phyloP scores from a whole-genome alignment of 495 filamentous ascomycete species.

The Xylona heveae region DNA sequence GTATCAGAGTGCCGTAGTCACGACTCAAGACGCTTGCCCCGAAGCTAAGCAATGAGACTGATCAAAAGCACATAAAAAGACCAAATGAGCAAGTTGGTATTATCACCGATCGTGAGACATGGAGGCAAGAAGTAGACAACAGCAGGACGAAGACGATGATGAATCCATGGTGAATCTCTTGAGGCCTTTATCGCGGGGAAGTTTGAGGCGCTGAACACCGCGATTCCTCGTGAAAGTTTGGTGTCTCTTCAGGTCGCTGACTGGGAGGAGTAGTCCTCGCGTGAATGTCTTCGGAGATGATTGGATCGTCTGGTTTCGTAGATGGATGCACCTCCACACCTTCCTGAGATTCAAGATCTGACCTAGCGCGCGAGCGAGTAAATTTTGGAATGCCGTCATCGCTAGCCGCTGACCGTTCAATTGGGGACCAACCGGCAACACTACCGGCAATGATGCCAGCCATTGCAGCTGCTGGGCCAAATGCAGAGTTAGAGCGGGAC shows the following conservation, averaged over 20 bases:
- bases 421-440: conserved; percentile 70
- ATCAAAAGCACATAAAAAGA: too few species aligned
- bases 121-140: too few species aligned
- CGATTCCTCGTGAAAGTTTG: too few species aligned
- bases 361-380: conserved; percentile 17
- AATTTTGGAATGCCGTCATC: conserved; percentile 31
- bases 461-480: conserved; percentile 70
- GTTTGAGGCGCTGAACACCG: too few species aligned
- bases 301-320: conserved; percentile 30
- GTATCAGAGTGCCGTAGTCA: too few species aligned
- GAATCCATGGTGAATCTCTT: too few species aligned
- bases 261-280: conserved; percentile 30
- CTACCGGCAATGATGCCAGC: conserved; percentile 74
- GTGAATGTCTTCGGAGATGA: conserved; percentile 25
- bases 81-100: too few species aligned
- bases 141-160: too few species aligned
- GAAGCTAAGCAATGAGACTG: too few species aligned
- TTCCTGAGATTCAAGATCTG: conserved; percentile 25
- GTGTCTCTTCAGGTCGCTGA: conserved; percentile 32
- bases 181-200: too few species aligned
- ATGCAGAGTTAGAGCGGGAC: conserved; percentile 70
- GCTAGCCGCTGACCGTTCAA: conserved; percentile 30
- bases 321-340: conserved; percentile 36
- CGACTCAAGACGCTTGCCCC: too few species aligned
- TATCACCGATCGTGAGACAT: too few species aligned